Conservation (phyloP, 352 stramenopile genomes). For the Globisporangium nagaii region DNA sequence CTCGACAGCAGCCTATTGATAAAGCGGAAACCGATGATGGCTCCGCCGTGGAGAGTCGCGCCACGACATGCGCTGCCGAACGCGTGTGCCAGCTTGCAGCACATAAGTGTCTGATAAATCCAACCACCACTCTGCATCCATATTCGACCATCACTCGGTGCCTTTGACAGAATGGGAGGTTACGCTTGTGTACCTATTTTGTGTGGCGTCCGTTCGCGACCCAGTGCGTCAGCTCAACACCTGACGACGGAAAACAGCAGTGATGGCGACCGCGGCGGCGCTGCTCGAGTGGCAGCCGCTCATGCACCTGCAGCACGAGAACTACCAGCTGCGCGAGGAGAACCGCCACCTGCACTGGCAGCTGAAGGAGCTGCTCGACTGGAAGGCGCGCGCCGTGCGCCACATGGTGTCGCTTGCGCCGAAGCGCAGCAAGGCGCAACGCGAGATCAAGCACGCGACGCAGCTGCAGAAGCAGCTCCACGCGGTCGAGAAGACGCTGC, state of each 20-base stretch:
- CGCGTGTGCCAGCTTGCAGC: too few species aligned
- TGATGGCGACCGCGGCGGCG: slow-evolving; percentile 28
- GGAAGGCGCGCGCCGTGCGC: slow-evolving; percentile 62
- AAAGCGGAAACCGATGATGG: too few species aligned
- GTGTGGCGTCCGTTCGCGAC: too few species aligned
- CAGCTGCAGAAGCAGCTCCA: slow-evolving; percentile 50
- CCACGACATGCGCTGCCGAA: too few species aligned
- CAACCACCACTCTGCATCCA: too few species aligned
- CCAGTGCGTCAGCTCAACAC: not conserved
- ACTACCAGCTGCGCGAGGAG: slow-evolving; percentile 59
- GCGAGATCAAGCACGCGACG: slow-evolving; percentile 43
- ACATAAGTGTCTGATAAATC: too few species aligned
- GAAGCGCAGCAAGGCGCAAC: slow-evolving; percentile 34
- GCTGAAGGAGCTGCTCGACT: slow-evolving; percentile 44
- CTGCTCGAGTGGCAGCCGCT: slow-evolving; percentile 54
- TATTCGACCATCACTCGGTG: too few species aligned
- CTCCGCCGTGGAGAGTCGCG: too few species aligned
- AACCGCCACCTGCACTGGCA: slow-evolving; percentile 40
- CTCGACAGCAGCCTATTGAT: too few species aligned
- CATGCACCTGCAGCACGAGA: slow-evolving; percentile 54
- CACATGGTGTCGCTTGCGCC: slow-evolving; percentile 58
- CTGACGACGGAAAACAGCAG: not conserved
- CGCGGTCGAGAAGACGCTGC: slow-evolving; percentile 46
- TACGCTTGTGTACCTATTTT: too few species aligned
- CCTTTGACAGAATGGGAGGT: too few species aligned